Conservation (phyloP, 768 basidiomycete genomes). For the Mycena polygramma region DNA sequence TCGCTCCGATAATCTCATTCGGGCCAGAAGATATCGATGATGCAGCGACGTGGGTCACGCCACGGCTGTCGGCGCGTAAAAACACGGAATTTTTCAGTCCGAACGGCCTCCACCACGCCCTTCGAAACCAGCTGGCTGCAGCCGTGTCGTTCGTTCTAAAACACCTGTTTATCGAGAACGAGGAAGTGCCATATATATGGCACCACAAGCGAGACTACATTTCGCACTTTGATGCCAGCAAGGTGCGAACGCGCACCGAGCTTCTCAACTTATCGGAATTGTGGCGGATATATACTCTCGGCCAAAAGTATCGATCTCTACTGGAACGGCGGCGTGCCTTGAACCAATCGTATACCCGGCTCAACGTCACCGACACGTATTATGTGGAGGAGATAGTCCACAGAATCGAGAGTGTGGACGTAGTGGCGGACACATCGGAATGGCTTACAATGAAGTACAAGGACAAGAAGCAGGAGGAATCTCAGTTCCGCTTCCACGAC, state of each 20-base stretch:
- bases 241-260: slow-evolving; percentile 72
- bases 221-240: slow-evolving; percentile 79
- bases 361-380: slow-evolving; percentile 80
- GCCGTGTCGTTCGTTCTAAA: slow-evolving; percentile 86
- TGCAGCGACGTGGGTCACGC: slow-evolving; percentile 91
- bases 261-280: slow-evolving; percentile 85
- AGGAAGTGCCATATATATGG: slow-evolving; percentile 97
- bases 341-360: slow-evolving; percentile 71
- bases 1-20: slow-evolving; percentile 65
- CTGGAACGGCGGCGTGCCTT: slow-evolving; percentile 79
- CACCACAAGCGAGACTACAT: slow-evolving; percentile 94
- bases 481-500: slow-evolving; percentile 78
- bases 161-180: slow-evolving; percentile 87
- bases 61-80: slow-evolving; percentile 79
- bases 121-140: slow-evolving; percentile 76
- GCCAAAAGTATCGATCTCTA: slow-evolving; percentile 91
- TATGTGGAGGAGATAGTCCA: slow-evolving; percentile 78
- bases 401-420: slow-evolving; percentile 84
- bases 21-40: slow-evolving; percentile 78
- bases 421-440: slow-evolving; percentile 91
- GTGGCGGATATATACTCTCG: slow-evolving; percentile 92
- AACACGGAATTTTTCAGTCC: slow-evolving; percentile 79
- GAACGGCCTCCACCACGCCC: slow-evolving; percentile 69
- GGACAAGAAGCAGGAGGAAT: slow-evolving; percentile 72
- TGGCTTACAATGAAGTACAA: slow-evolving; percentile 92